Evolutionary conservation across 2,329 filamentous ascomycete species (phyloP).

Genomic region (Myotisia sp.): DNA sequence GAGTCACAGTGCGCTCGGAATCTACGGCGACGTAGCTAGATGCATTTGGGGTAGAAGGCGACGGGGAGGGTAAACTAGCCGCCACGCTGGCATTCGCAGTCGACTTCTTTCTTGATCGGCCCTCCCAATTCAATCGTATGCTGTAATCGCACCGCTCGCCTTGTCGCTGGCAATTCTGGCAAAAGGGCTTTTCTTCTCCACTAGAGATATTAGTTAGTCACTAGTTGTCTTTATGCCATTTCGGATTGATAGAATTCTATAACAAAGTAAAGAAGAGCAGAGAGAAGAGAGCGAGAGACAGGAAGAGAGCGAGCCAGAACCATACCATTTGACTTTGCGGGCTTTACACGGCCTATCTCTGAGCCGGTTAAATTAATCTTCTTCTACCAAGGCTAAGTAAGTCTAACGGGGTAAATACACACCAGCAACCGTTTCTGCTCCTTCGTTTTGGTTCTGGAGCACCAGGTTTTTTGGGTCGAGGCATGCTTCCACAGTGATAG

Average conservation of each 20-base stretch:
- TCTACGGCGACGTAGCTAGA: no score
- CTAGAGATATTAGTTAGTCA: slow-evolving; percentile 19
- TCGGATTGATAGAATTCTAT: no score
- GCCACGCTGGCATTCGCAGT: background rate
- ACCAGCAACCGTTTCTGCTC: slow-evolving; percentile 52
- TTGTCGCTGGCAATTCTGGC: slow-evolving; percentile 57
- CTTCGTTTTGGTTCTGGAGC: slow-evolving; percentile 46
- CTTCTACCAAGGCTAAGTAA: slow-evolving; percentile 2
- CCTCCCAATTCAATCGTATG: slow-evolving; percentile 68
- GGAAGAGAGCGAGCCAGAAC: no score
- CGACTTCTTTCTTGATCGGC: slow-evolving; percentile 32
- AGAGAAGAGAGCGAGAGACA: no score
- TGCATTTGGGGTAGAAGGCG: background rate
- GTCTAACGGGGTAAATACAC: slow-evolving; percentile 15
- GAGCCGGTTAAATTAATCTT: background rate
- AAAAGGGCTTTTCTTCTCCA: slow-evolving; percentile 61
- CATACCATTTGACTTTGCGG: slow-evolving; percentile 56
- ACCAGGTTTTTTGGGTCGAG: slow-evolving; percentile 46
- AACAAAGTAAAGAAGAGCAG: no score
- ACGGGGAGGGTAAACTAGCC: background rate
- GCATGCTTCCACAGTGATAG: no score
- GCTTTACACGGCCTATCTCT: slow-evolving; percentile 53
- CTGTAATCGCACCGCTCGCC: slow-evolving; percentile 67
- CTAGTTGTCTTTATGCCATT: no score
- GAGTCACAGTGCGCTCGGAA: no score